These are phyloP conservation scores for Aureobasidium sp. DNA, from an alignment of 2,329 filamentous ascomycete species.

Conservation along the genomic window DNA sequence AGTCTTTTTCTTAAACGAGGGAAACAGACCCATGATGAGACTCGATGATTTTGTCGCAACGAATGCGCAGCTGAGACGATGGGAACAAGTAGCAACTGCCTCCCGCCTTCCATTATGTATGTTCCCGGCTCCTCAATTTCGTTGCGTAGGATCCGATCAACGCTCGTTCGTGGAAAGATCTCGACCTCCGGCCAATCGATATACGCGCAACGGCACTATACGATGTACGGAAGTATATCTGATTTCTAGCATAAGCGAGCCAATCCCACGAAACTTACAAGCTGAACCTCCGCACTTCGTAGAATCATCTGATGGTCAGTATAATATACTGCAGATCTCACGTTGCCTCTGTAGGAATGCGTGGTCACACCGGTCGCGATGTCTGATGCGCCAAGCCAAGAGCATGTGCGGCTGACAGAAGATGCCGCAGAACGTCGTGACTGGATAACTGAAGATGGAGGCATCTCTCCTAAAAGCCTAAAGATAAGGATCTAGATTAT, in stretches of 20 bases:
- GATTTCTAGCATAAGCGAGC: background rate
- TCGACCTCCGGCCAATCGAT: background rate
- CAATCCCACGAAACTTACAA: background rate
- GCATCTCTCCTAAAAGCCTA: background rate
- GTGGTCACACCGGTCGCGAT: background rate
- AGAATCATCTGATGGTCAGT: background rate
- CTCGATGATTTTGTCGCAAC: background rate
- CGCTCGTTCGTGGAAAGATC: background rate
- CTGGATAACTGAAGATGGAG: background rate
- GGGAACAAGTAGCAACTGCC: background rate
- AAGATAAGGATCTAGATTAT: background rate
- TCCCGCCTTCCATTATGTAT: background rate
- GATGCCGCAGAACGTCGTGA: background rate
- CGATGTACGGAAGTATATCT: slow-evolving; percentile 4
- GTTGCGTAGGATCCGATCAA: slow-evolving; percentile 7
- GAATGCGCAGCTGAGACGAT: background rate
- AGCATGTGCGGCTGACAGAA: background rate
- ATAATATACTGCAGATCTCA: background rate
- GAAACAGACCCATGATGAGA: background rate
- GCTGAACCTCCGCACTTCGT: background rate
- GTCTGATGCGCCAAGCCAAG: background rate
- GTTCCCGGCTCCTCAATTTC: slow-evolving; percentile 6
- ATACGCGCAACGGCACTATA: slow-evolving; percentile 3
- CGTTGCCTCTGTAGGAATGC: background rate
- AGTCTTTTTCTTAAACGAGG: background rate